phyloP scores from a whole-genome alignment of 495 filamentous ascomycete species.

The Trichodelitschia bisporula region DNA sequence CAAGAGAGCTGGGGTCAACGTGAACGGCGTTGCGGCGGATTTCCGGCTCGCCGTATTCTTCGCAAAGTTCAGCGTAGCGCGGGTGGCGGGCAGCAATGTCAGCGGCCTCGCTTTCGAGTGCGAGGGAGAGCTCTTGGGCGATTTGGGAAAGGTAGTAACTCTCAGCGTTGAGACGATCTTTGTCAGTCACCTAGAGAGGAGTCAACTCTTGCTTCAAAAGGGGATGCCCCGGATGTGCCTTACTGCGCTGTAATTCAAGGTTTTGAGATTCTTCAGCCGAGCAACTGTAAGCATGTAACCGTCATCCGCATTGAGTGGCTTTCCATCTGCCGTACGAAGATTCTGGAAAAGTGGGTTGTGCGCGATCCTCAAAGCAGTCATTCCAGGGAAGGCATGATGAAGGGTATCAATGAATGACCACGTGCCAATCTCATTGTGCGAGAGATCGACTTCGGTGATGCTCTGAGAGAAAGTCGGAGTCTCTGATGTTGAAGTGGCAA shows the following conservation, averaged over 20 bases:
- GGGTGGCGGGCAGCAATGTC: constrained; percentile 33
- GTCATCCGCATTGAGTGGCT: constrained; percentile 37
- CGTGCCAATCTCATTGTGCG: constrained; percentile 45
- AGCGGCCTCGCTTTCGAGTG: constrained; percentile 22
- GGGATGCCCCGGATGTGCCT: not conserved
- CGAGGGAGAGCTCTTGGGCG: constrained; percentile 40
- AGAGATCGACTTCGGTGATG: constrained; percentile 45
- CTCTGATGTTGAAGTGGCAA: constrained; percentile 2
- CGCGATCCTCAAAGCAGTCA: constrained; percentile 46
- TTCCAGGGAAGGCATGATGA: constrained; percentile 36
- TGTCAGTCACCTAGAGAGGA: constrained; percentile 24
- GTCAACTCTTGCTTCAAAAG: not conserved
- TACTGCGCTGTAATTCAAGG: constrained; percentile 47
- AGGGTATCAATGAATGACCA: constrained; percentile 52
- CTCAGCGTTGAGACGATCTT: constrained; percentile 66
- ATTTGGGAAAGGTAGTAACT: constrained; percentile 77
- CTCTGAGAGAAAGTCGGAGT: not conserved
- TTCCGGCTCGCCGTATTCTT: constrained; percentile 37
- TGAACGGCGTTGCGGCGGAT: constrained; percentile 21
- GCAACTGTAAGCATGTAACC: constrained; percentile 70
- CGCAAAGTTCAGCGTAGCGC: constrained; percentile 49
- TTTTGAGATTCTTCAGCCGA: constrained; percentile 38
- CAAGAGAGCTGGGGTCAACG: constrained; percentile 42
- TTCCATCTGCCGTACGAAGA: constrained; percentile 12
- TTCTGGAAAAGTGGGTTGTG: constrained; percentile 54